A percentile compares a stretch with the other conserved stretches of the same genome.
Evolutionary conservation across 2,329 filamentous ascomycete genomes (phyloP).

Genomic region (Colletotrichum chrysophilum): DNA sequence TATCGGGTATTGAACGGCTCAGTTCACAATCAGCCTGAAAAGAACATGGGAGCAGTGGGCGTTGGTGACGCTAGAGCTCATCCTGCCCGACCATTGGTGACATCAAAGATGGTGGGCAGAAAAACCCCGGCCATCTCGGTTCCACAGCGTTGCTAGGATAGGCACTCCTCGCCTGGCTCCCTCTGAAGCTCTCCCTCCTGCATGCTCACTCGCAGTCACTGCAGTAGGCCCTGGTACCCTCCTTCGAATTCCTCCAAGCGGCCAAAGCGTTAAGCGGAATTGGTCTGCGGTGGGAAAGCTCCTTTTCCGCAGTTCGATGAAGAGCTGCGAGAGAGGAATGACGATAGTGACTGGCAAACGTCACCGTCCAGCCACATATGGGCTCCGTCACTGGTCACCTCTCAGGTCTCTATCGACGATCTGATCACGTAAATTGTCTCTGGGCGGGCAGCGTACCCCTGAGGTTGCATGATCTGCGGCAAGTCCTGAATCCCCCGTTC

Average conservation of each 20-base stretch:
- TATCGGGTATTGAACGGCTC: neutral
- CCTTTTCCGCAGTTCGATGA: neutral
- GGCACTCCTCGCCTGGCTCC: neutral
- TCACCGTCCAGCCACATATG: neutral
- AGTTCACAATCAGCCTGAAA: neutral
- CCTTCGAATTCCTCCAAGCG: neutral
- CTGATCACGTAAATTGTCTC: neutral
- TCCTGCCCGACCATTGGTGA: neutral
- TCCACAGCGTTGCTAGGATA: neutral
- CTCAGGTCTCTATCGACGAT: neutral
- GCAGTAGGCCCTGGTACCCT: neutral
- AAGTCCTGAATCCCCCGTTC: neutral
- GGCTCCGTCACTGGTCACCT: neutral
- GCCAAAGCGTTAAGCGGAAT: neutral
- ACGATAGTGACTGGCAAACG: neutral
- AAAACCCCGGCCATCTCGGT: neutral
- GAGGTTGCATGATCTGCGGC: slow-evolving; percentile 1
- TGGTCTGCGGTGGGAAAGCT: neutral
- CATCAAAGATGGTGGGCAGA: neutral
- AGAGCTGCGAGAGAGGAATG: neutral
- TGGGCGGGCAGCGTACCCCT: neutral
- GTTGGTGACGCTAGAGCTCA: neutral
- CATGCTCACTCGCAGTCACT: neutral
- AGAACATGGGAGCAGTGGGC: neutral
- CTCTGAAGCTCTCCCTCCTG: neutral